Base-by-base conservation (phyloP, 805 yeast genomes). In the Ogataea pilisensis region DNA sequence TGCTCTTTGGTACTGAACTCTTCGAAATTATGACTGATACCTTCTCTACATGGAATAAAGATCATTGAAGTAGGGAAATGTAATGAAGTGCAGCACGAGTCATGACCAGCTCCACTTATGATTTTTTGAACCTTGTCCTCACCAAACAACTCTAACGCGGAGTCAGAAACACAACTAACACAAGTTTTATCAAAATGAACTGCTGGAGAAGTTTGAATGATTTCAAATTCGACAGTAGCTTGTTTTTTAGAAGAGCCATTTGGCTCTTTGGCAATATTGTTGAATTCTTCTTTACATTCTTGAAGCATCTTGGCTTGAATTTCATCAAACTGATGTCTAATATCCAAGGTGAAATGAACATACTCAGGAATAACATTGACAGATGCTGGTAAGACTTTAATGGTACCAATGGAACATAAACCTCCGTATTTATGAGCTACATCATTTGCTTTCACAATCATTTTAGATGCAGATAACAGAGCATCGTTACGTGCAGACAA, bases 61-160 rank as follows among this genome's bases (percentile, higher is more conserved):
- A 82, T 75, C 88, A 82, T 82, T 2, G 86, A 75, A 0, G 89
- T 81, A 31, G 90, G 89, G 31, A 76, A 72, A 34, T 69, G 66
- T 5, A 63, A 51, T 8, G 76, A 68, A 2, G 83, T 77, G 18
- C 74, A 69, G 50, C 86, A 79, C 7, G 85, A 78, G 54, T 82
- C 90, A 49, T 82, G 90, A 9, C 85, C 87, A 5, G 89, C 87
- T 22, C 90, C 88, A 48, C 83, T 75, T 34, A 72, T 70, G 38
- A 80, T 78, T 29, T 65, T 69, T 31, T 68, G 61, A 9, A 66
- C 63, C 29, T 67, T 56, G 2, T 65, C 70, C 20, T 63, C 60
- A 1, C 80, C 79, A 42, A 70, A 75, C 27, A 75, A 54, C 20
- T 69, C 75, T 16, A 53, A 45, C 1, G 87, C 80, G 16, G 83